Conservation (phyloP, 495 filamentous ascomycete species). For the Cladorrhinum samala region DNA sequence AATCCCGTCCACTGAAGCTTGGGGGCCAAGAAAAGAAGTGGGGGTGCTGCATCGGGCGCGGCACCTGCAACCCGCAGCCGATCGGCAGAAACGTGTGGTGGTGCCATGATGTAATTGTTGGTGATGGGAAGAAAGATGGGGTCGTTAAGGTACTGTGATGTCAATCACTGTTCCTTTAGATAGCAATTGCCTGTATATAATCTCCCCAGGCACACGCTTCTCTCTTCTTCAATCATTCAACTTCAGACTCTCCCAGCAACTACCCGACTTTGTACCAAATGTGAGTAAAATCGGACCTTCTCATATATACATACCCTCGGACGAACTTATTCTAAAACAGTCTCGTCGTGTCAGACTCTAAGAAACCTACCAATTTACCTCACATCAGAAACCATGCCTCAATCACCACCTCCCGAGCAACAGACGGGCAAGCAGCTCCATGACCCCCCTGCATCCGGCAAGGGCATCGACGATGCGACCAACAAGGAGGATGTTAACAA, state of each 20-base stretch:
- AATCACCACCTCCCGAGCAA: slow-evolving; percentile 73
- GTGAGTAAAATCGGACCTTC: no score
- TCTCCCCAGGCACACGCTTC: no score
- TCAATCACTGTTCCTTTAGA: background rate
- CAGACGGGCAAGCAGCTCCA: slow-evolving; percentile 60
- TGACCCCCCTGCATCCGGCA: slow-evolving; percentile 50
- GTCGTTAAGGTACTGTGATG: slow-evolving; percentile 2
- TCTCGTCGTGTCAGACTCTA: no score
- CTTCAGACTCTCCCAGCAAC: no score
- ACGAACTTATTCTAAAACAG: no score
- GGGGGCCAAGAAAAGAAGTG: background rate
- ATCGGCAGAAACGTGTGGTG: background rate
- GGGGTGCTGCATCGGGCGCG: background rate
- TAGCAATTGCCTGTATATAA: background rate
- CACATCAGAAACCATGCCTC: slow-evolving; percentile 33
- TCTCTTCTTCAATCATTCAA: no score
- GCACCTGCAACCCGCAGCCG: no score
- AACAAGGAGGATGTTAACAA: slow-evolving; percentile 47
- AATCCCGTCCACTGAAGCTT: background rate
- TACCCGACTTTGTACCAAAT: background rate
- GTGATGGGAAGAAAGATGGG: slow-evolving; percentile 2
- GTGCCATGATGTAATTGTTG: slow-evolving; percentile 22
- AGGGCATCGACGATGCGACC: slow-evolving; percentile 43
- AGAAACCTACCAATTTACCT: no score
- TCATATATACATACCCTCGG: no score